Conservation (phyloP, 805 yeast species). For the Wickerhamomyces sydowiorum region DNA sequence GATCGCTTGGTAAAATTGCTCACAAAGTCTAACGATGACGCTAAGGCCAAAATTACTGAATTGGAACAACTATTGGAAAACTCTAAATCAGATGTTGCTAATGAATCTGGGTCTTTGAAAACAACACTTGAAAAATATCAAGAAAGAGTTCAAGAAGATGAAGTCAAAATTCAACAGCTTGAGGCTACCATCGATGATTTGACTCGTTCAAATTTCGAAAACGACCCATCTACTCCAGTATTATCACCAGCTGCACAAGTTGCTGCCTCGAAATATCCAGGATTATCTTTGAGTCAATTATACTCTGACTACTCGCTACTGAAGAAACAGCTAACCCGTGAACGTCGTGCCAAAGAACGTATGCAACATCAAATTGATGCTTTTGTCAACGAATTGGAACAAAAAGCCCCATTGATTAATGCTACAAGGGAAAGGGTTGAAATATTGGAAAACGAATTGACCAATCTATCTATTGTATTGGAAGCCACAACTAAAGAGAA, state of each 20-base stretch:
- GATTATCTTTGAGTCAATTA: constrained; percentile 60
- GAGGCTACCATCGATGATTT: constrained; percentile 41
- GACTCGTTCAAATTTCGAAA: constrained; percentile 19
- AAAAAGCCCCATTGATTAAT: constrained; percentile 68
- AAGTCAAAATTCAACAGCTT: constrained; percentile 33
- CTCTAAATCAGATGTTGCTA: constrained; percentile 15
- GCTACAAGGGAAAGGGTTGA: constrained; percentile 58
- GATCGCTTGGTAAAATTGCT: constrained; percentile 54
- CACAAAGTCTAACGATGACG: constrained; percentile 47
- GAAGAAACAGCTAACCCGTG: constrained; percentile 61
- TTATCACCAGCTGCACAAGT: constrained; percentile 56
- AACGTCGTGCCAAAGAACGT: constrained; percentile 63
- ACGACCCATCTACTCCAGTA: constrained; percentile 17
- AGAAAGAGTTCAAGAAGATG: constrained; percentile 40
- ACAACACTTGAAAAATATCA: constrained; percentile 52
- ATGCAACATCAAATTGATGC: constrained; percentile 66
- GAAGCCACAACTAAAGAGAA: constrained; percentile 49
- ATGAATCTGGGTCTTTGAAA: constrained; percentile 60
- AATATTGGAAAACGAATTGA: constrained; percentile 48
- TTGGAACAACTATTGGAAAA: constrained; percentile 37
- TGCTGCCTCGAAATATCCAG: constrained; percentile 38
- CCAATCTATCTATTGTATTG: constrained; percentile 47
- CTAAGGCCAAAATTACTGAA: constrained; percentile 44
- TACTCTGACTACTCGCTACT: constrained; percentile 59
- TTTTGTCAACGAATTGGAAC: constrained; percentile 71